These are phyloP conservation scores for Penicillium atrosanguineum DNA, from an alignment of 495 filamentous ascomycete genomes.

Conservation along the genomic window DNA sequence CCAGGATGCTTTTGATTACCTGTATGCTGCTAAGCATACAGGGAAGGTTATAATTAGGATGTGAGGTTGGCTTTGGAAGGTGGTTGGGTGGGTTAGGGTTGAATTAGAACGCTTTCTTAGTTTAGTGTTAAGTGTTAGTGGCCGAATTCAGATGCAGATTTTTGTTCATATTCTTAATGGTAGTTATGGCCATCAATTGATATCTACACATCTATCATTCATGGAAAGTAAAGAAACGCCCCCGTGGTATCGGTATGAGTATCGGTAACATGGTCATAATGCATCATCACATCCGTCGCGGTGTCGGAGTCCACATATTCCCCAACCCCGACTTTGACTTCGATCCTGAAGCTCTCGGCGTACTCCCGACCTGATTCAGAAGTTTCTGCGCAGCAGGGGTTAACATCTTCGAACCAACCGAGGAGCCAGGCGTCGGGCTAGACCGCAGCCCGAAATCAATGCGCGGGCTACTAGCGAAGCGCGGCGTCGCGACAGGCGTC, in stretches of 20 bases:
- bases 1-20: constrained; percentile 1
- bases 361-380: constrained; percentile 61
- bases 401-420: constrained; percentile 31
- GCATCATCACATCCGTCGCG: constrained; percentile 32
- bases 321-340: constrained; percentile 44
- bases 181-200: background rate
- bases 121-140: too few relatives aligned
- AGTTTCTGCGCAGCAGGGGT: constrained; percentile 79
- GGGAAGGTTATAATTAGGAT: background rate
- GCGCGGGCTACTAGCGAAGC: constrained; percentile 72
- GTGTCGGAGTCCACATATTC: constrained; percentile 58
- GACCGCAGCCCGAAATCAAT: constrained; percentile 52
- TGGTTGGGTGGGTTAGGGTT: too few relatives aligned
- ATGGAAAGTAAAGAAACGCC: constrained; percentile 2
- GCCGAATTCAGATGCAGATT: too few relatives aligned
- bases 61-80: background rate
- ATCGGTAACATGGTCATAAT: constrained; percentile 1
- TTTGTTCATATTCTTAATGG: too few relatives aligned
- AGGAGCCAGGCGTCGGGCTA: constrained; percentile 37
- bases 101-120: too few relatives aligned
- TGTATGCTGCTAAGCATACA: background rate
- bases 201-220: background rate
- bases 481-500: constrained; percentile 63
- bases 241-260: constrained; percentile 1
- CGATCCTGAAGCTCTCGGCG: constrained; percentile 25